phyloP scores from a whole-genome alignment of 2,329 filamentous ascomycete species.

The Fusarium dimerum region DNA sequence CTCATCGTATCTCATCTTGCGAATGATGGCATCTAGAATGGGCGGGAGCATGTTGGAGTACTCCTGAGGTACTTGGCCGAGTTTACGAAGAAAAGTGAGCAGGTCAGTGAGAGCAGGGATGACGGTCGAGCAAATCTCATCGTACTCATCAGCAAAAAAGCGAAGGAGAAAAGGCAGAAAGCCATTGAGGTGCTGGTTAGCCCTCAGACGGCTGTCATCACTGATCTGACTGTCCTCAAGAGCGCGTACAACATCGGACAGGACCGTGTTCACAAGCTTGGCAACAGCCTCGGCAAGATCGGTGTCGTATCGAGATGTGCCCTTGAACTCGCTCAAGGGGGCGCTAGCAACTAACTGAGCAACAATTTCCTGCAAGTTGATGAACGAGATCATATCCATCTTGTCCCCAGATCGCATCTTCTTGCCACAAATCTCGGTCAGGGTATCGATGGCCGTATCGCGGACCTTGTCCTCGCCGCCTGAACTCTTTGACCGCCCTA shows the following conservation, averaged over 20 bases:
- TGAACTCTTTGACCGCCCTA: slow-evolving; percentile 69
- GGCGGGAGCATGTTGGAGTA: slow-evolving; percentile 84
- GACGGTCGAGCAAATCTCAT: slow-evolving; percentile 95
- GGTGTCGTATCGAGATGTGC: slow-evolving; percentile 86
- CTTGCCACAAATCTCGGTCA: slow-evolving; percentile 95
- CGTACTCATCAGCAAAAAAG: slow-evolving; percentile 97
- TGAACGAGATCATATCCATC: slow-evolving; percentile 87
- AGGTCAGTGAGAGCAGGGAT: slow-evolving; percentile 92
- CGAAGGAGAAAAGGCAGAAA: slow-evolving; percentile 87
- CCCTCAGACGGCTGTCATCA: slow-evolving; percentile 67
- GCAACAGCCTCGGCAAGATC: slow-evolving; percentile 94
- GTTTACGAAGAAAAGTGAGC: slow-evolving; percentile 84
- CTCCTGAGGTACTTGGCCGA: slow-evolving; percentile 69
- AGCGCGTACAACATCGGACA: slow-evolving; percentile 83
- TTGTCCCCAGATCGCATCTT: slow-evolving; percentile 97
- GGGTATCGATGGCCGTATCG: slow-evolving; percentile 88
- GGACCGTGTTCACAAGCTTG: slow-evolving; percentile 89
- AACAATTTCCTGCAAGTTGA: slow-evolving; percentile 85
- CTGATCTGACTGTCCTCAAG: slow-evolving; percentile 68
- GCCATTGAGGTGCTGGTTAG: slow-evolving; percentile 77
- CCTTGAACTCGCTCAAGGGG: slow-evolving; percentile 74
- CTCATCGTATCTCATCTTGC: slow-evolving; percentile 97
- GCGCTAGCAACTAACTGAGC: slow-evolving; percentile 83
- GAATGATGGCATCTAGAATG: slow-evolving; percentile 87
- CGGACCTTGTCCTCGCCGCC: slow-evolving; percentile 75